These are phyloP conservation scores for Wickerhamomyces subpelliculosus DNA, from an alignment of 805 yeast species.

Conservation along the genomic window DNA sequence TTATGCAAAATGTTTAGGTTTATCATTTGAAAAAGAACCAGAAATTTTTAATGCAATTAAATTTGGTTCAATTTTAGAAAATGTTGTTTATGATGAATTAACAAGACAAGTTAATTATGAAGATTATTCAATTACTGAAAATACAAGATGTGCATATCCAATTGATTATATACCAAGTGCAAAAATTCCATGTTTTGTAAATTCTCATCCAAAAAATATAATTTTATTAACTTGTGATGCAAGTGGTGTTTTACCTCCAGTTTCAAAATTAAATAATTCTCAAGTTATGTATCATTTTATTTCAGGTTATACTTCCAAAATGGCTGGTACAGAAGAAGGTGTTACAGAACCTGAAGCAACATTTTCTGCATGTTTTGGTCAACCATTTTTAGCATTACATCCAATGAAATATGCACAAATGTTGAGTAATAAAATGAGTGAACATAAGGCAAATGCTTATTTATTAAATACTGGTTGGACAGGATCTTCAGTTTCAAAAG, in stretches of 20 bases:
- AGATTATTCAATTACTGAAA: slow-evolving; percentile 81
- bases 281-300: slow-evolving; percentile 99
- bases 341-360: slow-evolving; percentile 97
- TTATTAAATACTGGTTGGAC: slow-evolving; percentile 98
- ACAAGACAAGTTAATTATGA: slow-evolving; percentile 82
- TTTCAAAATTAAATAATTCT: slow-evolving; percentile 84
- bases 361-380: slow-evolving; percentile 98
- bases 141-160: slow-evolving; percentile 98
- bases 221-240: slow-evolving; percentile 95
- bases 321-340: slow-evolving; percentile 99
- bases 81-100: slow-evolving; percentile 75
- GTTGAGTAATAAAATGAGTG: slow-evolving; percentile 84
- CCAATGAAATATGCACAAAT: slow-evolving; percentile 98
- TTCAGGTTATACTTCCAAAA: slow-evolving; percentile 97
- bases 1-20: slow-evolving; percentile 93
- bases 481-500: slow-evolving; percentile 85
- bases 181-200: slow-evolving; percentile 88
- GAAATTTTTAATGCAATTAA: slow-evolving; percentile 93
- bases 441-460: slow-evolving; percentile 92
- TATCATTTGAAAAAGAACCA: slow-evolving; percentile 89
- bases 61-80: slow-evolving; percentile 93
- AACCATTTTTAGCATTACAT: slow-evolving; percentile 95
- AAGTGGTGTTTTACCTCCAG: slow-evolving; percentile 96
- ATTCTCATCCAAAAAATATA: slow-evolving; percentile 87
- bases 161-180: slow-evolving; percentile 96